These are phyloP conservation scores for Phytophthora colocasiae DNA, from an alignment of 352 stramenopile species.

Conservation along the genomic window DNA sequence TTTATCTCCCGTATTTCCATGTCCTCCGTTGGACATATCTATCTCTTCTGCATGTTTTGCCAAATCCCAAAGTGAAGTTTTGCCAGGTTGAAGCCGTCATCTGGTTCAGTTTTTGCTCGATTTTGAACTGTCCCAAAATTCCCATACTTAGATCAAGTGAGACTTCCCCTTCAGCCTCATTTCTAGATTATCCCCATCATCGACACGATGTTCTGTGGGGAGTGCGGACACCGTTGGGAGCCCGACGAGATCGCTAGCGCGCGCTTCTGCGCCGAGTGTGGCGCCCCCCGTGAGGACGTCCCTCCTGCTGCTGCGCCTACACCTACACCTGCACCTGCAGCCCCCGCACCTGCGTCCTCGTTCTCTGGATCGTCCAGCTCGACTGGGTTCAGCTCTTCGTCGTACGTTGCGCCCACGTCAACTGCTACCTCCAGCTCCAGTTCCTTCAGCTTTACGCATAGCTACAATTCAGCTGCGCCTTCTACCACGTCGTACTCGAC, in stretches of 20 bases:
- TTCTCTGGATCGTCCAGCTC: slow-evolving; percentile 14
- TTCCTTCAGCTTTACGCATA: slow-evolving; percentile 17
- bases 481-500: slow-evolving; percentile 11
- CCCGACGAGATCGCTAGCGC: slow-evolving; percentile 80
- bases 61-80: slow-evolving; percentile 5
- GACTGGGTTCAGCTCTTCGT: slow-evolving; percentile 20
- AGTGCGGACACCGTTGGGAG: slow-evolving; percentile 84
- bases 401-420: slow-evolving; percentile 14
- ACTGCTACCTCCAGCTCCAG: slow-evolving; percentile 11
- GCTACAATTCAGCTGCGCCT: slow-evolving; percentile 24
- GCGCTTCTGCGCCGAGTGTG: slow-evolving; percentile 87
- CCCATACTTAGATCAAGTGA: slow-evolving; percentile 28
- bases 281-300: slow-evolving; percentile 71
- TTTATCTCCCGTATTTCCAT: slow-evolving; percentile 7
- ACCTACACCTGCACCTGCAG: slow-evolving; percentile 2
- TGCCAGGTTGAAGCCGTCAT: slow-evolving; percentile 27
- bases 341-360: slow-evolving; percentile 1
- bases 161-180: slow-evolving; percentile 24
- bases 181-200: slow-evolving; percentile 26
- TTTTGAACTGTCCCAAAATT: slow-evolving; percentile 16
- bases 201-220: slow-evolving; percentile 77
- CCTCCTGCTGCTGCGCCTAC: slow-evolving; percentile 15
- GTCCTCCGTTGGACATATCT: slow-evolving; percentile 15
- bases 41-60: slow-evolving; percentile 17
- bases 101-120: slow-evolving; percentile 13